Conservation (phyloP, 208 protist genomes). For the Trypanosoma platydactyli region DNA sequence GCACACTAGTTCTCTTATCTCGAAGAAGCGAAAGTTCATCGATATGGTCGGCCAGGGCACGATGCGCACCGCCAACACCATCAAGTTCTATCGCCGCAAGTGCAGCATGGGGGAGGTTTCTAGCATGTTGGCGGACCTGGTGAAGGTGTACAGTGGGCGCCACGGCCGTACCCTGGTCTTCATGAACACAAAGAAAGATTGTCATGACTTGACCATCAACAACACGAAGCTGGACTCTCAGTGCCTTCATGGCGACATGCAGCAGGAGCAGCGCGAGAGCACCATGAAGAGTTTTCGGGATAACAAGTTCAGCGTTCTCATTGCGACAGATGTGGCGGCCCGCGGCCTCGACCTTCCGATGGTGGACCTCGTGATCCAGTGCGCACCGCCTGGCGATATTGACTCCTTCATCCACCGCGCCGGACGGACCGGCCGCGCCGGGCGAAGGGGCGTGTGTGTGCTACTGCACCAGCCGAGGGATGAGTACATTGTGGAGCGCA, state of each 20-base stretch:
- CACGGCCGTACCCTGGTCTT: slow-evolving; percentile 91
- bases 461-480: slow-evolving; percentile 83
- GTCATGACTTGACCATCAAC: slow-evolving; percentile 89
- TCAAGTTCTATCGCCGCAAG: slow-evolving; percentile 86
- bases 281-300: slow-evolving; percentile 94
- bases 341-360: slow-evolving; percentile 86
- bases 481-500: slow-evolving; percentile 88
- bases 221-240: slow-evolving; percentile 91
- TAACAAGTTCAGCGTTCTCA: slow-evolving; percentile 93
- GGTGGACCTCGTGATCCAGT: slow-evolving; percentile 92
- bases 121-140: slow-evolving; percentile 89
- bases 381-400: slow-evolving; percentile 78
- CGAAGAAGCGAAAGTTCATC: slow-evolving; percentile 91
- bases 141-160: slow-evolving; percentile 88
- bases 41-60: slow-evolving; percentile 94
- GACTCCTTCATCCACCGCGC: slow-evolving; percentile 97
- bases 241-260: slow-evolving; percentile 96
- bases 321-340: slow-evolving; percentile 93
- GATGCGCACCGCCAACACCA: slow-evolving; percentile 92
- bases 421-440: slow-evolving; percentile 95
- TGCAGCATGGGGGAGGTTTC: slow-evolving; percentile 91
- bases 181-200: slow-evolving; percentile 92
- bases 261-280: slow-evolving; percentile 91
- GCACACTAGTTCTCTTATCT: slow-evolving; percentile 73
- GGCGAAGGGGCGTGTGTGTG: slow-evolving; percentile 88